These are phyloP conservation scores for Podospora pseudoanserina DNA, from an alignment of 495 filamentous ascomycete genomes.

Conservation along the genomic window DNA sequence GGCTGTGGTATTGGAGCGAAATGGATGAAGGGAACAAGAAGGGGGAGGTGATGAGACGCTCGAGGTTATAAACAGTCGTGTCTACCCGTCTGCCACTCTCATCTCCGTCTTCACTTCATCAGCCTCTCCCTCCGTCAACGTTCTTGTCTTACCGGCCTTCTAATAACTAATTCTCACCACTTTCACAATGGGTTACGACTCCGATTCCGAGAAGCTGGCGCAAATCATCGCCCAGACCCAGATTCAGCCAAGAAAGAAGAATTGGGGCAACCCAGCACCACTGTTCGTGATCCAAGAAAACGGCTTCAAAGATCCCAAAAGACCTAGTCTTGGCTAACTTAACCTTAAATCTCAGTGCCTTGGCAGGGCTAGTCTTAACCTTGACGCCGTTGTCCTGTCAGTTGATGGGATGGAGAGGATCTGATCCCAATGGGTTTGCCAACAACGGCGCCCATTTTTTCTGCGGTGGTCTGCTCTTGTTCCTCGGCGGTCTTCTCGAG, in stretches of 20 bases:
- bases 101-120: not conserved
- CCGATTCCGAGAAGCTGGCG: not conserved
- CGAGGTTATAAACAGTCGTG: not conserved
- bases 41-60: not conserved
- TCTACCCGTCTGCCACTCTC: not conserved
- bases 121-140: not conserved
- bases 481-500: slow-evolving; percentile 16
- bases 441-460: slow-evolving; percentile 21
- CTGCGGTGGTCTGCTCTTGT: slow-evolving; percentile 16
- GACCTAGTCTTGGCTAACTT: not conserved
- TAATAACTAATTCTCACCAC: not conserved
- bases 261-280: not conserved
- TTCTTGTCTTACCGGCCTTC: not conserved
- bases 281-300: not conserved
- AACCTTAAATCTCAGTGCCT: slow-evolving; percentile 4
- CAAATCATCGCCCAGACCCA: not conserved
- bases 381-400: slow-evolving; percentile 19
- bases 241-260: not conserved
- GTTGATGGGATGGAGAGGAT: slow-evolving; percentile 20
- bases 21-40: not conserved
- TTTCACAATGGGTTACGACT: not conserved
- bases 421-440: slow-evolving; percentile 12
- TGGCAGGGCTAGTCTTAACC: slow-evolving; percentile 20
- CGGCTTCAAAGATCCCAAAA: not conserved
- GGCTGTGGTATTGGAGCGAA: not conserved